Percentiles rank a stretch among this genome's conserved stretches.
These are phyloP conservation scores for Cercospora sesami DNA, from an alignment of 2,329 filamentous ascomycete species.

Conservation along the genomic window DNA sequence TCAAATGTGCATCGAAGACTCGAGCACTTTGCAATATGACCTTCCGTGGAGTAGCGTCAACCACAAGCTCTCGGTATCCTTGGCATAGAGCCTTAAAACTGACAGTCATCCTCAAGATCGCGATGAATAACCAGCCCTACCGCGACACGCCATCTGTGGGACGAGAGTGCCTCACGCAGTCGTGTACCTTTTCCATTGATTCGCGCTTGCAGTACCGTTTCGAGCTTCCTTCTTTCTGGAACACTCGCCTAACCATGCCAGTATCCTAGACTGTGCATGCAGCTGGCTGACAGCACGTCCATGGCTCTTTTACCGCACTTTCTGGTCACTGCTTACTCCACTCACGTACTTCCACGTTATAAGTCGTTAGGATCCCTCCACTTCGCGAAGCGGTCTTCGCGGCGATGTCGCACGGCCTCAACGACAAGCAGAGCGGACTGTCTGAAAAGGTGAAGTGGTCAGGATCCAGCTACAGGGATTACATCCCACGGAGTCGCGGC, in stretches of 20 bases:
- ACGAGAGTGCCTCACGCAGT: background rate
- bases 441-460: background rate
- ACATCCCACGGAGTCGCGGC: background rate
- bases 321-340: background rate
- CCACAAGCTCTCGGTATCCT: constrained; percentile 19
- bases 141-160: background rate
- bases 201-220: background rate
- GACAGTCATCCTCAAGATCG: constrained; percentile 20
- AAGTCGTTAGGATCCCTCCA: background rate
- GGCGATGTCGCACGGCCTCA: constrained; percentile 11
- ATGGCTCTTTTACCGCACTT: background rate
- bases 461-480: constrained; percentile 4
- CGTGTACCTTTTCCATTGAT: background rate
- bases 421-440: background rate
- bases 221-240: constrained; percentile 2
- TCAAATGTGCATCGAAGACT: background rate
- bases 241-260: background rate
- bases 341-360: background rate
- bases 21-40: background rate
- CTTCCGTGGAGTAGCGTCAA: background rate
- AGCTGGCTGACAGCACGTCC: constrained; percentile 4
- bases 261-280: background rate
- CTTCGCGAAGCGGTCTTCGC: constrained; percentile 11
- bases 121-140: constrained; percentile 29
- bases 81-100: constrained; percentile 22